phyloP scores from a whole-genome alignment of 2,329 filamentous ascomycete species.

The Colletotrichum navitas region DNA sequence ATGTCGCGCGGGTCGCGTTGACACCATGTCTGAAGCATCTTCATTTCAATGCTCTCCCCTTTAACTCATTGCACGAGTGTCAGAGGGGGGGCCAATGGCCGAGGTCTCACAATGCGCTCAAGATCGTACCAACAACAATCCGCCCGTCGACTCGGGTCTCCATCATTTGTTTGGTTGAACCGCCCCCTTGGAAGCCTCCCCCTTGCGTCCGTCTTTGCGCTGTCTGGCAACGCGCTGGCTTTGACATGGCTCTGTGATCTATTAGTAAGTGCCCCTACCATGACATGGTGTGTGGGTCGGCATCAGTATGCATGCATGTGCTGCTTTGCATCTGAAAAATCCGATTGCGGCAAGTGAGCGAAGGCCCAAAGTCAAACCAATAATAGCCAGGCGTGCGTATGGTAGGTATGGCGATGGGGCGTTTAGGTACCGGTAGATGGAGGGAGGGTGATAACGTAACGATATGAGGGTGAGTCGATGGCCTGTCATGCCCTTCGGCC shows the following conservation, averaged over 20 bases:
- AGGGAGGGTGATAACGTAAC: neutral
- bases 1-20: constrained; percentile 14
- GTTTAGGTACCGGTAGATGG: neutral
- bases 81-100: neutral
- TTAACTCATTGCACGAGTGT: neutral
- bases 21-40: constrained; percentile 16
- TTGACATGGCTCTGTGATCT: neutral
- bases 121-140: neutral
- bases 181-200: constrained; percentile 7
- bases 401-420: neutral
- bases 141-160: neutral
- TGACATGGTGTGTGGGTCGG: neutral
- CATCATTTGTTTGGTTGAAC: constrained; percentile 7
- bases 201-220: neutral
- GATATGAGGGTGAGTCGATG: neutral
- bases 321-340: neutral
- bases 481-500: constrained; percentile 5
- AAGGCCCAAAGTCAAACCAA: constrained; percentile 3
- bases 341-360: constrained; percentile 19
- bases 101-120: neutral
- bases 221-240: neutral
- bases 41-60: neutral
- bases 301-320: neutral
- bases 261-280: constrained; percentile 5
- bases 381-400: neutral